Evolutionary conservation across 1,139 yeast species (phyloP), one percentile per base, ranked within the genome.

Genomic region (Cylindricascospora bacillispora): DNA sequence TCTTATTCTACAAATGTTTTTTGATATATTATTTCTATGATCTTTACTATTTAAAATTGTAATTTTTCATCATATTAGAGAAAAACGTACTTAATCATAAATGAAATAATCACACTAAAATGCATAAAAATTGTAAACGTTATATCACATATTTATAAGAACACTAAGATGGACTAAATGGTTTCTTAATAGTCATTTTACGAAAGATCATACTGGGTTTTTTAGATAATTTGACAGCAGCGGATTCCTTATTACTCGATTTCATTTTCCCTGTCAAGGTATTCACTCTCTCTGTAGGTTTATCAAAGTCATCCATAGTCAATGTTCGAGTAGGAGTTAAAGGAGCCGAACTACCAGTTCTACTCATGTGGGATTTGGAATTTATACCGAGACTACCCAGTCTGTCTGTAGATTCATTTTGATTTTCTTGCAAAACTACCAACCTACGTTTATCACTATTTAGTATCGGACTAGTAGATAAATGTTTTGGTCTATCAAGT

Each of bases 381-480:
- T 13, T 32, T 18, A 5, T 15, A 26, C 13, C 6, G 33, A 25
- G 17, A 22, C 27, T 13, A 25, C 22, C 15, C 16, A 25, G 16
- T 16, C 16, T 29, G 15, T 9, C 19, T 22, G 26, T 11, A 13
- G 31, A 17, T 27, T 34, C 12, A 22, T 15, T 12, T 13, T 26
- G 22, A 4, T 23, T 17, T 15, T 37, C 40, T n/a, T 28, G 13
- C 3, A 37, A 25, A 10, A 47, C 33, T 14, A 35, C 32, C 7
- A 47, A 15, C 4, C 25, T 20, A 5, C 35, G 42, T 20, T 43
- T 47, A 14, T 40, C 37, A 3, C 30, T 22, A 26, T 47, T 45
- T 29, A 81, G 56, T 0, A 86, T 89, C 0, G 89, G 82, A 25
- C 85, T 74, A 6, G 54, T 50, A 0, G 71, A 63, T 18, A 86